phyloP scores from a whole-genome alignment of 164 flowering plant species.

The Houttuynia cordata region DNA sequence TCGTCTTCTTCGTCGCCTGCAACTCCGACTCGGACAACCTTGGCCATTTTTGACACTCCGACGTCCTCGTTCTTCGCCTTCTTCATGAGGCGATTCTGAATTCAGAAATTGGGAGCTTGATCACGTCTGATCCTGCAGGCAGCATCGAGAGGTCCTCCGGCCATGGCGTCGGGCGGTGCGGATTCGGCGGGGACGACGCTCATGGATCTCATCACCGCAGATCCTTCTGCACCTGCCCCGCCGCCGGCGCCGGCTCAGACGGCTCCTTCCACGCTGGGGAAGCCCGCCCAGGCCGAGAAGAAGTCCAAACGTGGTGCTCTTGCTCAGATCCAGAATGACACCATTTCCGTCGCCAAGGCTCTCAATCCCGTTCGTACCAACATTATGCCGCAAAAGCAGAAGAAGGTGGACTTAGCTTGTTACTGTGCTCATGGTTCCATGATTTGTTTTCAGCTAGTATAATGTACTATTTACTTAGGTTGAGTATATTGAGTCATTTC shows the following conservation, averaged over 20 bases:
- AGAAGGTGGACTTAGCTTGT: too few relatives aligned
- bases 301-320: slow-evolving; percentile 52
- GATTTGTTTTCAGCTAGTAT: not conserved
- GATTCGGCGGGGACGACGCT: slow-evolving; percentile 77
- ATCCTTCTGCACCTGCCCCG: slow-evolving; percentile 39
- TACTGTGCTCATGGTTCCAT: too few relatives aligned
- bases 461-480: not conserved
- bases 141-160: not conserved
- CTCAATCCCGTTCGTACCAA: slow-evolving; percentile 55
- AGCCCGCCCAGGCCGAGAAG: slow-evolving; percentile 32
- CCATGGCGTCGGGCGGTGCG: slow-evolving; percentile 20
- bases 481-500: not conserved
- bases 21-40: too few relatives aligned
- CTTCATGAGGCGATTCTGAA: not conserved
- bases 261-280: slow-evolving; percentile 7
- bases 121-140: not conserved
- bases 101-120: too few relatives aligned
- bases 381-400: slow-evolving; percentile 68
- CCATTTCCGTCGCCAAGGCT: slow-evolving; percentile 86
- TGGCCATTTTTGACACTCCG: too few relatives aligned
- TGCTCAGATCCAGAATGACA: slow-evolving; percentile 91
- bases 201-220: slow-evolving; percentile 96
- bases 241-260: slow-evolving; percentile 21
- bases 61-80: too few relatives aligned
- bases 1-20: too few relatives aligned